Evolutionary conservation across 2,329 filamentous ascomycete genomes (phyloP), one percentile per base, ranked within the genome.

Genomic region (Trichoderma cornu-damae): DNA sequence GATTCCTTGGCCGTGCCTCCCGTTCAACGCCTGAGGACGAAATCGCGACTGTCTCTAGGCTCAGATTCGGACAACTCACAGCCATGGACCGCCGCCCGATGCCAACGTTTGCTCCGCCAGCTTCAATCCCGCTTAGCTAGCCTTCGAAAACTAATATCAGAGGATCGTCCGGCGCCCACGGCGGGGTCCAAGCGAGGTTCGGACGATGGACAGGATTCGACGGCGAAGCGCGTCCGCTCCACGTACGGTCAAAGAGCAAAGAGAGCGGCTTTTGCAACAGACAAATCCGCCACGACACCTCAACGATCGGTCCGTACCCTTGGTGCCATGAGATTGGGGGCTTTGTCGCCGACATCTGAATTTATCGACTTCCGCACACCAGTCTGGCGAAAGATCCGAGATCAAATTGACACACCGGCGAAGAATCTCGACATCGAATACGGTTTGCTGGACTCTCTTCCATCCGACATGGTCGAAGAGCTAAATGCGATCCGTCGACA

Each of bases 71-170:
- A 63, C 42, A 59, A 64, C 30, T n/a, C 58, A 11, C 70, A 72
- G 43, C 68, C 68, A 11, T 80, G 78, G 78, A 79, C 76, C 4
- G 74, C 77, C 4, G 71, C 75, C 49, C 68, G 76, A 56, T 80
- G 77, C 43, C 73, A 76, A 47, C 71, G 76, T 2, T 64, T 79
- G 5, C 69, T 80, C 16, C 75, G 77, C 3, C 77, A 78, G 32
- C 64, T 80, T 0, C 70, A 78, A 28, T 70, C 74, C 6, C 73
- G 77, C 8, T 62, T 80, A 22, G 63, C 67, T n/a, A 65, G 69
- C 2, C 64, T 79, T 5, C 71, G 72, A 34, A 73, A 70, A 42
- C 65, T 75, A 8, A 63, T 65, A 51, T 37, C 64, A 49, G 61
- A 69, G 43, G 60, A 64, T 18, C 58, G 46, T 12, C 53, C 57